Percentiles rank a stretch among this genome's conserved stretches.
phyloP scores from a whole-genome alignment of 2,329 filamentous ascomycete genomes.

The Blumeria graminis region DNA sequence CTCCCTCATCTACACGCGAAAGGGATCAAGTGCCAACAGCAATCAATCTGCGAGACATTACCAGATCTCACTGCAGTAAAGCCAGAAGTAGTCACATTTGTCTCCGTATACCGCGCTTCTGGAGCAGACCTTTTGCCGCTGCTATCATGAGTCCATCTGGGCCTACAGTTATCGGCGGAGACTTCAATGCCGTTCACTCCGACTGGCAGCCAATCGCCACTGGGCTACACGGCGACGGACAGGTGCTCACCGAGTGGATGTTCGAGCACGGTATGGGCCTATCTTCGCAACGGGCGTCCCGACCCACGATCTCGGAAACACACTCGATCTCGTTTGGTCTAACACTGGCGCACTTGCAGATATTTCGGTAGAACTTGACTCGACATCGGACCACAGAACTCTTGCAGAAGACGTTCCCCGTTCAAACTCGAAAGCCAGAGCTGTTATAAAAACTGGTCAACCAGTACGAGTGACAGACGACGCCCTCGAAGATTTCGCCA shows the following conservation, averaged over 20 bases:
- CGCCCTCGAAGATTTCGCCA: not conserved
- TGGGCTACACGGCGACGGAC: not conserved
- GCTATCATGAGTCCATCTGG: not conserved
- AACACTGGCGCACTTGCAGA: not conserved
- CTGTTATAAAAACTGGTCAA: not conserved
- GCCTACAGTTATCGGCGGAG: not conserved
- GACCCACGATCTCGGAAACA: not conserved
- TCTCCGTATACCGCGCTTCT: not conserved
- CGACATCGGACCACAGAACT: not conserved
- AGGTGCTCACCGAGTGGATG: not conserved
- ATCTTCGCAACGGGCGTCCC: not conserved
- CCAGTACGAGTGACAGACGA: not conserved
- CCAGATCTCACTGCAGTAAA: not conserved
- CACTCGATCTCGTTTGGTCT: not conserved
- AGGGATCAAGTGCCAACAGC: not conserved
- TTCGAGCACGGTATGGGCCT: not conserved
- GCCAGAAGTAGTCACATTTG: not conserved
- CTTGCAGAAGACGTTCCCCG: not conserved
- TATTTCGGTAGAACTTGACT: not conserved
- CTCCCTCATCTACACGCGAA: not conserved
- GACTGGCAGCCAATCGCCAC: not conserved
- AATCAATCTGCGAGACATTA: not conserved
- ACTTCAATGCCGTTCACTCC: not conserved
- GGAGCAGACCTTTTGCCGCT: not conserved
- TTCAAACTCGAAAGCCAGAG: not conserved